Percentiles rank a stretch among this genome's conserved stretches.
Evolutionary conservation across 805 yeast genomes (phyloP).

Genomic region (Dipodascus geniculatus): DNA sequence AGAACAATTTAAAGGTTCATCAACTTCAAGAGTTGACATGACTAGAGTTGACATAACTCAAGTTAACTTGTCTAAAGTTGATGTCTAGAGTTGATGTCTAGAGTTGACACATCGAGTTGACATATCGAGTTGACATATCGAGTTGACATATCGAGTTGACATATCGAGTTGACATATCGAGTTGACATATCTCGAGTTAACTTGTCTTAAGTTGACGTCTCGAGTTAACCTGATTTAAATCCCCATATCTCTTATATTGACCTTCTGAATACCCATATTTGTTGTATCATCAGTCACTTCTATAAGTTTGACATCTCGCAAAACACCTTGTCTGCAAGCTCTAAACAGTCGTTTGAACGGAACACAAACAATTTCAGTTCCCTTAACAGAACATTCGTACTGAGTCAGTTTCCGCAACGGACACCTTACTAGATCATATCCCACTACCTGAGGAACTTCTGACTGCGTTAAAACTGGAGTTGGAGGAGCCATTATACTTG

Average conservation of each 20-base stretch:
- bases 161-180: too few relatives aligned
- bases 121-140: too few relatives aligned
- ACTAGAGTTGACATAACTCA: too few relatives aligned
- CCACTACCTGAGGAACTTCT: slow-evolving; percentile 8
- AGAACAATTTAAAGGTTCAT: too few relatives aligned
- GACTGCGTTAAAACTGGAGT: not conserved
- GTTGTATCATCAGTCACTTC: slow-evolving; percentile 1
- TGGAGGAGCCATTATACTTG: slow-evolving; percentile 16
- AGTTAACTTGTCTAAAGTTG: too few relatives aligned
- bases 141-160: too few relatives aligned
- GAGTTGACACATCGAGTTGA: too few relatives aligned
- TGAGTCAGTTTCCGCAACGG: slow-evolving; percentile 18
- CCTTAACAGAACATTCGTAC: slow-evolving; percentile 18
- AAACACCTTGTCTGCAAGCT: not conserved
- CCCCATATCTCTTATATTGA: not conserved
- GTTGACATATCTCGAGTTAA: too few relatives aligned
- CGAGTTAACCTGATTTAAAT: too few relatives aligned
- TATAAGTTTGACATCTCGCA: not conserved
- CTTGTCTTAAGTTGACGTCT: too few relatives aligned
- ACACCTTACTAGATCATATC: slow-evolving; percentile 13
- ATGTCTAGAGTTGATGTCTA: too few relatives aligned
- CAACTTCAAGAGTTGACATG: too few relatives aligned
- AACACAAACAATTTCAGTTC: slow-evolving; percentile 17
- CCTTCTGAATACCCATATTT: not conserved
- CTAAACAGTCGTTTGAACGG: slow-evolving; percentile 20